Conservation (phyloP, 2,329 filamentous ascomycete species). For the Laburnicola sp. region DNA sequence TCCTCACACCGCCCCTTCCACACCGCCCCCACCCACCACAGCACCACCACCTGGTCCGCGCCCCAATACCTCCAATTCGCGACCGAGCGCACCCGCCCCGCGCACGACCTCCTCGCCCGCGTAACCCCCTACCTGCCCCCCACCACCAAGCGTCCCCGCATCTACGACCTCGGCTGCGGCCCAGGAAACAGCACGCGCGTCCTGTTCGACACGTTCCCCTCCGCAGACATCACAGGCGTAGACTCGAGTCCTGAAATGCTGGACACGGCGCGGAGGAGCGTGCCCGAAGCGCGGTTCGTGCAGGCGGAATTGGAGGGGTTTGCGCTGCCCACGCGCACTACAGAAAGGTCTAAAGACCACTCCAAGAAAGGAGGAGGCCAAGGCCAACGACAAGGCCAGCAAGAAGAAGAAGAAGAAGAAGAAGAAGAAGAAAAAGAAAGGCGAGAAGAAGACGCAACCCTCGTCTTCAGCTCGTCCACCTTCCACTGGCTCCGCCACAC, state of each 20-base stretch:
- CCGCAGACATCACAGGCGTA: conserved; percentile 54
- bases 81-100: conserved; percentile 57
- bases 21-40: not conserved
- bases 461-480: conserved; percentile 62
- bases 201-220: conserved; percentile 53
- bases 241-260: conserved; percentile 63
- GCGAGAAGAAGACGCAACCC: conserved; percentile 8
- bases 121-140: conserved; percentile 43
- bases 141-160: conserved; percentile 35
- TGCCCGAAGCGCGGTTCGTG: conserved; percentile 46
- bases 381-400: too few relatives aligned
- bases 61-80: conserved; percentile 61
- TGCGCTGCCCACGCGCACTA: too few relatives aligned
- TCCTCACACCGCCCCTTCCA: not conserved
- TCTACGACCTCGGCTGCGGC: conserved; percentile 64
- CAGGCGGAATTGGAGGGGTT: not conserved
- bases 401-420: too few relatives aligned
- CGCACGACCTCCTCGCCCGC: conserved; percentile 57
- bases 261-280: too few relatives aligned
- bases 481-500: conserved; percentile 59
- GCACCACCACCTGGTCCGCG: conserved; percentile 57
- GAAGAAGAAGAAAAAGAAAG: too few relatives aligned
- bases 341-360: too few relatives aligned
- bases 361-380: too few relatives aligned
- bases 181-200: conserved; percentile 62